Evolutionary conservation across 1,139 yeast genomes (phyloP).

Genomic region (Spencermartinsiella ligniputridi): DNA sequence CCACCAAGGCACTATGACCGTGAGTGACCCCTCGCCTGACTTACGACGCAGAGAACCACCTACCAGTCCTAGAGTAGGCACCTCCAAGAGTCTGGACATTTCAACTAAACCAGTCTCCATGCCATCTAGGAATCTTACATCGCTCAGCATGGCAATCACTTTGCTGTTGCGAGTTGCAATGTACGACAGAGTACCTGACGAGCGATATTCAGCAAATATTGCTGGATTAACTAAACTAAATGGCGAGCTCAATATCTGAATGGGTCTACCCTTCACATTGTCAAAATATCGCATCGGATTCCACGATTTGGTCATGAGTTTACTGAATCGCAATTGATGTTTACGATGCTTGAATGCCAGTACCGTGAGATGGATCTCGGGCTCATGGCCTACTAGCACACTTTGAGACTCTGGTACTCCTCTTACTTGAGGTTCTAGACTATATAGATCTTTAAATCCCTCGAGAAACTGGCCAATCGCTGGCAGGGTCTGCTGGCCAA

Average conservation of each 20-base stretch:
- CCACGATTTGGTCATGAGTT: neutral
- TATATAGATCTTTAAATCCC: neutral
- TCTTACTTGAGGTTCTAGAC: neutral
- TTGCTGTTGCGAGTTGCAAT: constrained; percentile 18
- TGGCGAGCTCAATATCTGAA: constrained; percentile 38
- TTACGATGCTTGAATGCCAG: neutral
- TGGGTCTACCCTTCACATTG: neutral
- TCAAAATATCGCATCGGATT: neutral
- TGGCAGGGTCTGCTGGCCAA: neutral
- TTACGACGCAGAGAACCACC: constrained; percentile 47
- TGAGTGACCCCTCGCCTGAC: constrained; percentile 60
- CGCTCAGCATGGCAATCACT: constrained; percentile 41
- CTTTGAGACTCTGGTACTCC: neutral
- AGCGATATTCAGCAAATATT: constrained; percentile 46
- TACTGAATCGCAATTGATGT: neutral
- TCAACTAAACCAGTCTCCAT: constrained; percentile 57
- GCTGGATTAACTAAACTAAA: constrained; percentile 58
- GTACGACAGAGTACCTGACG: constrained; percentile 46
- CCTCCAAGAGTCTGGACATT: constrained; percentile 7
- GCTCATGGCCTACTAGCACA: neutral
- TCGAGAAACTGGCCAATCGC: neutral
- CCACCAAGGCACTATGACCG: constrained; percentile 50
- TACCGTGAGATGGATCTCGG: neutral
- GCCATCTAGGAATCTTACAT: constrained; percentile 56
- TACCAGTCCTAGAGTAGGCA: constrained; percentile 47